Evolutionary conservation across 2,329 filamentous ascomycete genomes (phyloP).

Genomic region (Coccinonectria pachysandricola): DNA sequence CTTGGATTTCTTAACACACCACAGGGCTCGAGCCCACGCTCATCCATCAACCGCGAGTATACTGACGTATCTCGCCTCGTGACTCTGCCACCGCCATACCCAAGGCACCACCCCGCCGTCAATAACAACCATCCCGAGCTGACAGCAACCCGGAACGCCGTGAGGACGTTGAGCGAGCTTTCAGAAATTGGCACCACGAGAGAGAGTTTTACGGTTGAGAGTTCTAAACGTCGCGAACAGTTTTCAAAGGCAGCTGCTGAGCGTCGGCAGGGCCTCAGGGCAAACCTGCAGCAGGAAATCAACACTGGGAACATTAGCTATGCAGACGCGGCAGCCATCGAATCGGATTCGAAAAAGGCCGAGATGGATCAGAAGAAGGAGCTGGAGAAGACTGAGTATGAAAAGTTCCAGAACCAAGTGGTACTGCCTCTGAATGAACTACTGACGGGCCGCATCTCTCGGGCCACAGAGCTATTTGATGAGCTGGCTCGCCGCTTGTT

Average conservation of each 20-base stretch:
- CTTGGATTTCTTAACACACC: constrained; percentile 31
- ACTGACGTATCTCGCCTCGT: constrained; percentile 87
- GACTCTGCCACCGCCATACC: constrained; percentile 86
- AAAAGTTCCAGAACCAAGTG: constrained; percentile 71
- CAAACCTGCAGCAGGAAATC: constrained; percentile 71
- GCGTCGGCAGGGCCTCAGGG: constrained; percentile 54
- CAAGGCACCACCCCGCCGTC: constrained; percentile 86
- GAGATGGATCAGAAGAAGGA: constrained; percentile 63
- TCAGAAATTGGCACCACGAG: constrained; percentile 61
- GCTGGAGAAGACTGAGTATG: constrained; percentile 70
- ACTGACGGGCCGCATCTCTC: constrained; percentile 62
- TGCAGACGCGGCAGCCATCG: constrained; percentile 70
- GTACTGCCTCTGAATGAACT: constrained; percentile 77
- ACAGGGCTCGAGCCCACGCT: constrained; percentile 31
- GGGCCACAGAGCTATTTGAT: constrained; percentile 68
- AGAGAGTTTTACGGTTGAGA: constrained; percentile 46
- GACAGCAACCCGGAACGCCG: constrained; percentile 61
- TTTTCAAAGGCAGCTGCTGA: constrained; percentile 38
- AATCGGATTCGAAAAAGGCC: constrained; percentile 61
- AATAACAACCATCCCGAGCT: constrained; percentile 93
- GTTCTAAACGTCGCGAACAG: constrained; percentile 48
- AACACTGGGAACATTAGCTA: constrained; percentile 70
- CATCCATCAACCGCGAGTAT: constrained; percentile 40
- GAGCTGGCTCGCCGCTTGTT: constrained; percentile 63
- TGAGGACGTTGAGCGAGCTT: constrained; percentile 65